Base-by-base conservation (phyloP, 2,329 filamentous ascomycete species). In the Domatiomyces globalis region DNA sequence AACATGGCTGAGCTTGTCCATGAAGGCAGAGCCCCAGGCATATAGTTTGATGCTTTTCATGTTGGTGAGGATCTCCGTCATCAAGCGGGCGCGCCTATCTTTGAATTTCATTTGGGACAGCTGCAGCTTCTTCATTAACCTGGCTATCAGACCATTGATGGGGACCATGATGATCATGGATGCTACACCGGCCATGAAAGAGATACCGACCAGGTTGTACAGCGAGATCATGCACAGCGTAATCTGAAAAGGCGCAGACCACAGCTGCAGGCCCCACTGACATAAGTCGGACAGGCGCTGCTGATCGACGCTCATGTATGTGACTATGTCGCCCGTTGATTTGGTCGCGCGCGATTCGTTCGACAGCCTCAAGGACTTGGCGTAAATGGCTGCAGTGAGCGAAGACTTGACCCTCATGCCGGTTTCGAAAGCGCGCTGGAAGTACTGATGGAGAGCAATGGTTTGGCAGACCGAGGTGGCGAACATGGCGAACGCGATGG, bases 31-130 rank as follows among this genome's bases (percentile, higher is more conserved):
- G 29, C 89, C 90, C 92, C 92, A 98, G 27, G 92, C 92, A 66
- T 95, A 98, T 18, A 98, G 79, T 72, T 98, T 98, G 73, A 98
- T 92, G 65, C 88, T 94, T 74, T 98, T 98, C 86, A 98, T 98
- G 70, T 96, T 96, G 74, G 94, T 95, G 63, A 98, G 75, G 59
- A 98, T 98, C 68, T 98, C 92, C 5, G 90, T 94, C 75, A 96
- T 95, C 53, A 98, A 72, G 48, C 90, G 81, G 46, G 89, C 95
- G 63, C 92, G 81, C 42, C 88, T 79, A 63, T 98, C 92, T 71
- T 98, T 98, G 73, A 96, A 96, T 74, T 94, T 94, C 92, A 98
- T 98, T 71, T 98, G 92, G 58, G 82, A 76, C 69, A 96, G 94
- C 66, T 98, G 94, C 61, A 98, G 72, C 44, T 78, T 87, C 72